phyloP scores from a whole-genome alignment of 2,329 filamentous ascomycete genomes.

The Colletotrichum eremochloae region DNA sequence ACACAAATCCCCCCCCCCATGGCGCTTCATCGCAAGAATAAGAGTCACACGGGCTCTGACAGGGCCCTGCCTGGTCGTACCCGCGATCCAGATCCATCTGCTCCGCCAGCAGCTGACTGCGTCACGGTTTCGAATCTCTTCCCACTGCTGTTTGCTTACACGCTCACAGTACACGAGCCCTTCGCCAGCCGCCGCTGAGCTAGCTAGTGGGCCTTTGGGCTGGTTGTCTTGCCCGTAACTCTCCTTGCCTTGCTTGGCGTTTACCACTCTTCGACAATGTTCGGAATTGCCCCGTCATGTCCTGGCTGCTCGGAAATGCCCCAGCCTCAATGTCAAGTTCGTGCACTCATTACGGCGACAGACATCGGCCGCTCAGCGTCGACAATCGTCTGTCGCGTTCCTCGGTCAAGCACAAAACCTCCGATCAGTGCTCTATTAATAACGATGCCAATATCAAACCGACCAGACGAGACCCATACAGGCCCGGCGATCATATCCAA shows the following conservation, averaged over 20 bases:
- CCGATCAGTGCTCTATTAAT: constrained; percentile 41
- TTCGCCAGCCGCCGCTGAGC: background rate
- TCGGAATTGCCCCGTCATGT: background rate
- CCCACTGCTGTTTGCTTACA: constrained; percentile 19
- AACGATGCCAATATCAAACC: constrained; percentile 20
- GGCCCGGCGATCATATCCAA: constrained; percentile 30
- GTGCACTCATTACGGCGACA: background rate
- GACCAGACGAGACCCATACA: constrained; percentile 37
- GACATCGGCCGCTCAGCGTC: constrained; percentile 8
- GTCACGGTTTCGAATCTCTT: constrained; percentile 26
- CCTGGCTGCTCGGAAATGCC: background rate
- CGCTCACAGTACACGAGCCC: no score
- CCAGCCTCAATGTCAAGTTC: background rate
- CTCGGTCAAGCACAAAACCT: constrained; percentile 18
- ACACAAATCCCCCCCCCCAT: constrained; percentile 6
- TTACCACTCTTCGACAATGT: background rate
- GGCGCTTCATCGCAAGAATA: constrained; percentile 26
- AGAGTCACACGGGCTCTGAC: constrained; percentile 35
- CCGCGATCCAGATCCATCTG: constrained; percentile 37
- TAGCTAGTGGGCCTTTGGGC: background rate
- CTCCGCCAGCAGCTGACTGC: constrained; percentile 25
- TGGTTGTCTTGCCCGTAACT: background rate
- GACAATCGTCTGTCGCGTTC: background rate
- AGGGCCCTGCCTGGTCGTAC: constrained; percentile 31
- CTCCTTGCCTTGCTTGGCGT: background rate